Evolutionary conservation across 2,329 filamentous ascomycete genomes (phyloP).

Genomic region (Pyrenochaeta sp.): DNA sequence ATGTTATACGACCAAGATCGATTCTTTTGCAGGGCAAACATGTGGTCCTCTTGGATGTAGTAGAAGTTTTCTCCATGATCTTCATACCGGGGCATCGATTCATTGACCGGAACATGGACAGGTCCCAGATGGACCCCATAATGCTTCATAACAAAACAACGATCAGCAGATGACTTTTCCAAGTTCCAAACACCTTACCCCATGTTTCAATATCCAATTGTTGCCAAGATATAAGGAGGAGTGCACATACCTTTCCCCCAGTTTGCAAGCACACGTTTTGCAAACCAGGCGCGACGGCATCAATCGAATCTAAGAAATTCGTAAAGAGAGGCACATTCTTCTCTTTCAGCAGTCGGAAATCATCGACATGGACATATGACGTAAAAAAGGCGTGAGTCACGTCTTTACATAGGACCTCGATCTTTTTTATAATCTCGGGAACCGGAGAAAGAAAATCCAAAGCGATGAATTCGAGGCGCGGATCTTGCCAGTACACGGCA

Average conservation of each 20-base stretch:
- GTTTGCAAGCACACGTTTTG: constrained; percentile 2
- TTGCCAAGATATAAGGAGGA: background rate
- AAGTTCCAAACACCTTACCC: too few species aligned
- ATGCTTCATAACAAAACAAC: background rate
- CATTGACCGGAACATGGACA: background rate
- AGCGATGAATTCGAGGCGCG: background rate
- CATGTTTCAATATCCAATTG: background rate
- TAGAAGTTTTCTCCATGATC: constrained; percentile 3
- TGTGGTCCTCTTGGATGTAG: constrained; percentile 3
- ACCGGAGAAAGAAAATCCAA: constrained; percentile 1
- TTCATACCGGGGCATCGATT: background rate
- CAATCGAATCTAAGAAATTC: background rate
- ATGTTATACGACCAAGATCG: background rate
- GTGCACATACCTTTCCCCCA: background rate
- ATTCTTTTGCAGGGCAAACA: background rate
- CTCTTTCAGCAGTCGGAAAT: background rate
- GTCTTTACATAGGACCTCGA: background rate
- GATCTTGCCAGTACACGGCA: constrained; percentile 2
- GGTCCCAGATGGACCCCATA: background rate
- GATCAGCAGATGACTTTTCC: too few species aligned
- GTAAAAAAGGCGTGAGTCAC: constrained; percentile 10
- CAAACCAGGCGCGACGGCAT: background rate
- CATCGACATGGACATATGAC: constrained; percentile 3
- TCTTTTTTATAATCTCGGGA: background rate
- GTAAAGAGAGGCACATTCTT: constrained; percentile 1